A percentile compares a stretch with the other conserved stretches of the same genome.
Conservation (phyloP, 352 stramenopile species). For the Pythium volutum region DNA sequence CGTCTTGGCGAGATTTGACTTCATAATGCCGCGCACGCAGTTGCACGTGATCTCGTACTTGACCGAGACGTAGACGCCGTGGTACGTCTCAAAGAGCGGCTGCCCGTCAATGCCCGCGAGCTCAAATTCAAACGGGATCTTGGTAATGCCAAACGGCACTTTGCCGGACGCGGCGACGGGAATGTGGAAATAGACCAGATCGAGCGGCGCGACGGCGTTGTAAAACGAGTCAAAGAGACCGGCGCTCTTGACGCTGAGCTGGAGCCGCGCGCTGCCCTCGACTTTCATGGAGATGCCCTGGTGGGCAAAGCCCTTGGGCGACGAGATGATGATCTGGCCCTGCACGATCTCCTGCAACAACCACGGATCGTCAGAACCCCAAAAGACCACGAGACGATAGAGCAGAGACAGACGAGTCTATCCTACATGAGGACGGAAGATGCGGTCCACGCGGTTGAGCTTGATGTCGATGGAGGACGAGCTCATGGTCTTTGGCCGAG, state of each 20-base stretch:
- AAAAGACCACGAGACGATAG: neutral
- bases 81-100: constrained; percentile 89
- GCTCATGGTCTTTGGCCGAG: constrained; percentile 49
- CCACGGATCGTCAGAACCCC: neutral
- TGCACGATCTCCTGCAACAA: constrained; percentile 64
- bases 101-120: constrained; percentile 60
- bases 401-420: neutral
- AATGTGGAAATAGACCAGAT: constrained; percentile 85
- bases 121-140: constrained; percentile 90
- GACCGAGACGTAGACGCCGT: constrained; percentile 90
- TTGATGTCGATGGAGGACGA: constrained; percentile 79
- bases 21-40: constrained; percentile 86
- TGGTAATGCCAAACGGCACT: constrained; percentile 74
- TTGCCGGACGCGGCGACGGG: constrained; percentile 64
- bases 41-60: constrained; percentile 88
- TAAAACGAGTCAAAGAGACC: constrained; percentile 86
- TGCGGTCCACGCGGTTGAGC: constrained; percentile 81
- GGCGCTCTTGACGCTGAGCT: constrained; percentile 75
- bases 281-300: constrained; percentile 83
- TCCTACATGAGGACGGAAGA: constrained; percentile 81
- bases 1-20: constrained; percentile 78
- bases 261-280: constrained; percentile 74
- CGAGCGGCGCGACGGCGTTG: constrained; percentile 65
- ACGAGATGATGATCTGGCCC: constrained; percentile 83
- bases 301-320: constrained; percentile 80